Evolutionary conservation across 306 rosid genomes (phyloP).

Genomic region (Gastrolobium bilobum): DNA sequence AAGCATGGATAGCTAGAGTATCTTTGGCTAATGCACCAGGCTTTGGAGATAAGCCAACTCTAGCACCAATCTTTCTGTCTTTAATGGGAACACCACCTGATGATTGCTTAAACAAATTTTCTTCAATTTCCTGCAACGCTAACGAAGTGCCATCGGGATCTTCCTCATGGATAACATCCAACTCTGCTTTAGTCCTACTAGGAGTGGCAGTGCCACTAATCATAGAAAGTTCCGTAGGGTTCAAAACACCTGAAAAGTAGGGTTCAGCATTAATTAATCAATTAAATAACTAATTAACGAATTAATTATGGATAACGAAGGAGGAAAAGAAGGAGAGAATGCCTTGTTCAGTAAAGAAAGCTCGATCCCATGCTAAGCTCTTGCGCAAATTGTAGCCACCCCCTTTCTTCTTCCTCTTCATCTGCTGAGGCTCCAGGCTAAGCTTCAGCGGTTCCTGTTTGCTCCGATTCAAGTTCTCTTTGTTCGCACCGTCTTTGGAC

Average conservation of each 20-base stretch:
- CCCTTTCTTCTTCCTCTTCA: conserved; percentile 83
- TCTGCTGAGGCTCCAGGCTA: conserved; percentile 68
- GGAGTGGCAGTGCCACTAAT: conserved; percentile 66
- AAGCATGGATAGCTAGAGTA: conserved; percentile 47
- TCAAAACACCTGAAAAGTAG: conserved; percentile 72
- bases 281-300: neutral
- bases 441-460: conserved; percentile 66
- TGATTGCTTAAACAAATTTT: conserved; percentile 59
- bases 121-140: conserved; percentile 58
- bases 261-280: neutral
- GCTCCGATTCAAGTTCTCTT: conserved; percentile 60
- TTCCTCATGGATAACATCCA: conserved; percentile 72
- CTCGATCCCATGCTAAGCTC: conserved; percentile 96
- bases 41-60: conserved; percentile 56
- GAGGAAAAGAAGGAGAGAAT: neutral
- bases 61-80: conserved; percentile 44
- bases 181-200: conserved; percentile 50
- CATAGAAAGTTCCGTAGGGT: conserved; percentile 82
- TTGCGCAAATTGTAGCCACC: conserved; percentile 88
- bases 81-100: conserved; percentile 46
- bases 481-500: conserved; percentile 41
- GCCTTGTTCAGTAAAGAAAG: conserved; percentile 93
- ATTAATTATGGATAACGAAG: neutral
- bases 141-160: conserved; percentile 47
- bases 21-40: conserved; percentile 48